phyloP scores from a whole-genome alignment of 345 rosid species.

The Toxicodendron radicans region DNA sequence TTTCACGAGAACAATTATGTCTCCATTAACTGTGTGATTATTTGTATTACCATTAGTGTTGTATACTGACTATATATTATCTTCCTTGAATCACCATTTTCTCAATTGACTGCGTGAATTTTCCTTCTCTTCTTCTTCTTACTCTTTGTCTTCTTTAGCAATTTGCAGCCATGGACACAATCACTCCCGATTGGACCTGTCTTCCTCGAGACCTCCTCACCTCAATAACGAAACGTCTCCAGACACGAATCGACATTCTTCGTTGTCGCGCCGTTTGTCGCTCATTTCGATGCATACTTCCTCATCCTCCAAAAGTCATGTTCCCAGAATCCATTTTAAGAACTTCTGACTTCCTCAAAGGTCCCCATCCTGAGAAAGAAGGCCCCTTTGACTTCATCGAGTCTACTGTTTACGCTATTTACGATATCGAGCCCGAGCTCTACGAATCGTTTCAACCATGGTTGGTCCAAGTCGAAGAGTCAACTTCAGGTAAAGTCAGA shows the following conservation, averaged over 20 bases:
- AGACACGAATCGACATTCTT: constrained; percentile 10
- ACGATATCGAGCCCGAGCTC: too few species aligned
- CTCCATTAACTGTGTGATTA: too few species aligned
- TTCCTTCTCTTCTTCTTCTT: too few species aligned
- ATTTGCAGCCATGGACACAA: neutral
- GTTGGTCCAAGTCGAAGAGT: neutral
- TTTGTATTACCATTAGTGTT: too few species aligned
- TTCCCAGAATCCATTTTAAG: neutral
- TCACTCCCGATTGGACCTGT: constrained; percentile 7
- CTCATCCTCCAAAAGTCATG: neutral
- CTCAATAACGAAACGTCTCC: neutral
- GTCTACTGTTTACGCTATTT: neutral
- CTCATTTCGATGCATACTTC: neutral
- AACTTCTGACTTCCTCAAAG: too few species aligned
- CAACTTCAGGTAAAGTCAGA: neutral
- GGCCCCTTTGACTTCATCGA: neutral
- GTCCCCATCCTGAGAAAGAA: too few species aligned
- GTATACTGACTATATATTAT: too few species aligned
- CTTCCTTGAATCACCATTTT: too few species aligned
- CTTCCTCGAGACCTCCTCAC: constrained; percentile 14
- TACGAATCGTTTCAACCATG: too few species aligned
- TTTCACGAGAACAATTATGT: too few species aligned
- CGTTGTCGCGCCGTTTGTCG: constrained; percentile 16
- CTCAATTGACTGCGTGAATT: too few species aligned
- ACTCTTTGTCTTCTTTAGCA: too few species aligned